phyloP scores from a whole-genome alignment of 2,329 filamentous ascomycete genomes.

The Chaetomium sp. region DNA sequence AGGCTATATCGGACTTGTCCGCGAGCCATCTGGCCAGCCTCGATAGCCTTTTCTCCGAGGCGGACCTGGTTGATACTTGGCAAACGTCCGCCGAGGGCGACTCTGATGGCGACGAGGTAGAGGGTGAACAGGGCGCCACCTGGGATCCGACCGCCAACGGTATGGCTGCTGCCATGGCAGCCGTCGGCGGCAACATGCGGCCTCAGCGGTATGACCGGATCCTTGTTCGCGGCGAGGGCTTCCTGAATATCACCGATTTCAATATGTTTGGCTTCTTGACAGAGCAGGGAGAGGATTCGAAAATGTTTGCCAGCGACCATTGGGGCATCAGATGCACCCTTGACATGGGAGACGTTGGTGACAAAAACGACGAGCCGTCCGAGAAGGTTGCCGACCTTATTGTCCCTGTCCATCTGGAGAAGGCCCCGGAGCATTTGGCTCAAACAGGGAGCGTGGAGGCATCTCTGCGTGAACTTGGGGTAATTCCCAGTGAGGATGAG shows the following conservation, averaged over 20 bases:
- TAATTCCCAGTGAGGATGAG: conserved; percentile 54
- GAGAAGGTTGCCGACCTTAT: conserved; percentile 35
- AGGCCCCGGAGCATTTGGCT: conserved; percentile 39
- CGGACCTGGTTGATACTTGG: conserved; percentile 57
- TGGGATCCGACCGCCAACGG: conserved; percentile 62
- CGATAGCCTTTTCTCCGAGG: conserved; percentile 49
- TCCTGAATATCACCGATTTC: conserved; percentile 49
- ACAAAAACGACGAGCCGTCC: conserved; percentile 7
- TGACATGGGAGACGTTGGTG: conserved; percentile 29
- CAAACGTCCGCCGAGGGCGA: conserved; percentile 46
- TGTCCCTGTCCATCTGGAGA: conserved; percentile 41
- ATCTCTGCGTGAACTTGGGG: conserved; percentile 43
- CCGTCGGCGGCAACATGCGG: conserved; percentile 51
- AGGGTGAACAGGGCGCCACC: conserved; percentile 66
- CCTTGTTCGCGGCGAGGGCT: conserved; percentile 50
- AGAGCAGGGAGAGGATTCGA: conserved; percentile 26
- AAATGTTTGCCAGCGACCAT: conserved; percentile 55
- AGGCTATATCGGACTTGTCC: conserved; percentile 56
- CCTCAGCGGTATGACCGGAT: conserved; percentile 70
- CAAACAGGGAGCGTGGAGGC: conserved; percentile 42
- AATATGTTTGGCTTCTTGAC: conserved; percentile 59
- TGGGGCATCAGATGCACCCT: conserved; percentile 57
- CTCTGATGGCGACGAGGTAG: conserved; percentile 42
- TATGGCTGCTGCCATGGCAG: conserved; percentile 55
- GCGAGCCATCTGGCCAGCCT: conserved; percentile 48